A percentile compares a stretch with the other conserved stretches of the same genome.
Conservation (phyloP, 2,329 filamentous ascomycete genomes). For the Curvularia hawaiiensis region DNA sequence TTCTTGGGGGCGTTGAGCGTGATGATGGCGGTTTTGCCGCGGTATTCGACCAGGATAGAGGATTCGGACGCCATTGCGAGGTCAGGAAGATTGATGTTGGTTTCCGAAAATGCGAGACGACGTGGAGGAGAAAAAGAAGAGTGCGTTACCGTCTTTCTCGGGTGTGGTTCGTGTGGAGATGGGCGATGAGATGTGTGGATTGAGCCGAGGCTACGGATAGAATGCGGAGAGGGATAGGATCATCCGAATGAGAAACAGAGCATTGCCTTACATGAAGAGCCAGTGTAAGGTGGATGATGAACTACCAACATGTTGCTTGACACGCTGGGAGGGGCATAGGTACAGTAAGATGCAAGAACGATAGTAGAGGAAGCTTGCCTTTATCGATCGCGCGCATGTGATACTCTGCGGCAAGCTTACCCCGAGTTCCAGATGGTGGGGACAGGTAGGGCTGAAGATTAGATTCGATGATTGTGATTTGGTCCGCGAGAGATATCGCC, state of each 20-base stretch:
- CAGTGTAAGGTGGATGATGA: neutral
- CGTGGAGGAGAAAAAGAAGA: neutral
- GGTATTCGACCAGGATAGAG: slow-evolving; percentile 63
- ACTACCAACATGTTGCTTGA: neutral
- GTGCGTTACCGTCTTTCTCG: neutral
- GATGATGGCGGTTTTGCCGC: slow-evolving; percentile 77
- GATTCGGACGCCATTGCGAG: slow-evolving; percentile 51
- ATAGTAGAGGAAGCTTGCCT: neutral
- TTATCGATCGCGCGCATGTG: slow-evolving; percentile 5
- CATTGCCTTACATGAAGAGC: neutral
- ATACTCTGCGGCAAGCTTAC: slow-evolving; percentile 1
- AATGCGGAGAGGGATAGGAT: slow-evolving; percentile 21
- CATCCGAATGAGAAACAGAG: neutral
- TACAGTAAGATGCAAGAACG: neutral
- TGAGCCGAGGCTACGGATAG: slow-evolving; percentile 33
- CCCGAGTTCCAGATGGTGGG: slow-evolving; percentile 9
- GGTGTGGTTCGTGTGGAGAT: neutral
- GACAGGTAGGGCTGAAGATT: slow-evolving; percentile 12
- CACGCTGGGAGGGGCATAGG: neutral
- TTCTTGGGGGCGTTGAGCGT: slow-evolving; percentile 85
- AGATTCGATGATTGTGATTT: slow-evolving; percentile 4
- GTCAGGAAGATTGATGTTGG: neutral
- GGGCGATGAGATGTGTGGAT: neutral
- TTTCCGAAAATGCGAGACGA: neutral
- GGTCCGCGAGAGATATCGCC: neutral